A percentile compares a stretch with the other conserved stretches of the same genome.
These are phyloP conservation scores for Triticum dicoccoides DNA, from an alignment of 176 grass and related monocot genomes.

Conservation along the genomic window DNA sequence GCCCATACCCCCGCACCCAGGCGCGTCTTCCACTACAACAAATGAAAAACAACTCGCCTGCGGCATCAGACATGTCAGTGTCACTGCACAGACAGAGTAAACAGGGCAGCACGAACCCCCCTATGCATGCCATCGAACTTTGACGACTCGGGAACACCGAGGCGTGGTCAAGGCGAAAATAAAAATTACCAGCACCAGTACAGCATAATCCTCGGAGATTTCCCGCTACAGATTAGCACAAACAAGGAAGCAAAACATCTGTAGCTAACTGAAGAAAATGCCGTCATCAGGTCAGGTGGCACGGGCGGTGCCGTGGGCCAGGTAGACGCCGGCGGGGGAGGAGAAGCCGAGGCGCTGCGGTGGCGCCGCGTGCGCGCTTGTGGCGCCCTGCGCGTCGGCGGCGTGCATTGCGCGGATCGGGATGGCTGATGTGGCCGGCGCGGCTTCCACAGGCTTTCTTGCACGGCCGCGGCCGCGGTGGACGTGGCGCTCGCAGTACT, in stretches of 20 bases:
- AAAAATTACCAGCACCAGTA: not conserved
- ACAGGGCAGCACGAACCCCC: not conserved
- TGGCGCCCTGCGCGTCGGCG: not conserved
- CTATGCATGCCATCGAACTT: not conserved
- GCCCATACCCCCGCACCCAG: not conserved
- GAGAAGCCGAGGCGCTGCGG: constrained; percentile 43
- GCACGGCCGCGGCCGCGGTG: constrained; percentile 74
- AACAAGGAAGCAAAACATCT: not conserved
- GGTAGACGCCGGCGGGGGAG: constrained; percentile 42
- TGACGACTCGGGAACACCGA: not conserved
- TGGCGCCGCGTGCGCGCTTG: not conserved
- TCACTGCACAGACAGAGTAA: constrained; percentile 5
- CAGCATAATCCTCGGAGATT: constrained; percentile 25
- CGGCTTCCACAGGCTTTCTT: constrained; percentile 80
- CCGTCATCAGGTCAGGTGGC: not conserved
- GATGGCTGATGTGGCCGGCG: not conserved
- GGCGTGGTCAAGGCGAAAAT: not conserved
- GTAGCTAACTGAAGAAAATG: not conserved
- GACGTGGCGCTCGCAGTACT: constrained; percentile 82
- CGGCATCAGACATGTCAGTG: constrained; percentile 1
- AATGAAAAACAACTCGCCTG: constrained; percentile 1
- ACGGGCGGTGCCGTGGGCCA: constrained; percentile 6
- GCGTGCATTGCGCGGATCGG: not conserved
- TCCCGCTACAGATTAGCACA: not conserved
- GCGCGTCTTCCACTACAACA: not conserved